Evolutionary conservation across 1,139 yeast genomes (phyloP).

Genomic region (Taphrina wiesneri): DNA sequence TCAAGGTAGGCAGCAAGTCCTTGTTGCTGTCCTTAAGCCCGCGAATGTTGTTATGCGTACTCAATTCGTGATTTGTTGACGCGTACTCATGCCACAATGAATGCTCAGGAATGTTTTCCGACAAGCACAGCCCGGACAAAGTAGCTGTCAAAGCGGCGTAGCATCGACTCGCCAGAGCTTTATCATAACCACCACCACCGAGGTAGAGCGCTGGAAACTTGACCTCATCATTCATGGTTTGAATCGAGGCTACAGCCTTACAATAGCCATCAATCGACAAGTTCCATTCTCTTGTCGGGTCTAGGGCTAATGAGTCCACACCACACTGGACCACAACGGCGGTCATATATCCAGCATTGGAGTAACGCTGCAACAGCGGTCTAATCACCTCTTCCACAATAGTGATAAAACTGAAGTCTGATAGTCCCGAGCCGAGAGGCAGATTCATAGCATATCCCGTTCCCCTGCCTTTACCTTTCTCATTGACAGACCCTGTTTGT

Average conservation of each 20-base stretch:
- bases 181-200: slow-evolving; percentile 81
- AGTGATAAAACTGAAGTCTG: slow-evolving; percentile 51
- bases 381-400: slow-evolving; percentile 51
- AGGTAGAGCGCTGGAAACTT: slow-evolving; percentile 48
- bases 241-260: slow-evolving; percentile 6
- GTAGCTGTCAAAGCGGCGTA: slow-evolving; percentile 58
- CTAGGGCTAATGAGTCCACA: slow-evolving; percentile 66
- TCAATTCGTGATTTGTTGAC: slow-evolving; percentile 2
- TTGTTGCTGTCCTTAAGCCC: slow-evolving; percentile 6
- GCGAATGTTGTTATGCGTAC: neutral
- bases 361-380: slow-evolving; percentile 48
- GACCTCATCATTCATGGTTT: neutral
- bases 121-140: neutral
- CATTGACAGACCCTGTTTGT: slow-evolving; percentile 58
- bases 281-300: slow-evolving; percentile 68
- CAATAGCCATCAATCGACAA: slow-evolving; percentile 42
- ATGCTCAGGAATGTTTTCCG: slow-evolving; percentile 16
- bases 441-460: slow-evolving; percentile 52
- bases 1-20: neutral
- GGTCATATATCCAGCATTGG: slow-evolving; percentile 50
- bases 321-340: slow-evolving; percentile 68
- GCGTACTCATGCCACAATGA: slow-evolving; percentile 12
- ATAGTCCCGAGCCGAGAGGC: slow-evolving; percentile 60
- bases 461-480: slow-evolving; percentile 50
- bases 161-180: slow-evolving; percentile 62